These are phyloP conservation scores for Xylariaceae sp. DNA, from an alignment of 2,329 filamentous ascomycete genomes.

Conservation along the genomic window DNA sequence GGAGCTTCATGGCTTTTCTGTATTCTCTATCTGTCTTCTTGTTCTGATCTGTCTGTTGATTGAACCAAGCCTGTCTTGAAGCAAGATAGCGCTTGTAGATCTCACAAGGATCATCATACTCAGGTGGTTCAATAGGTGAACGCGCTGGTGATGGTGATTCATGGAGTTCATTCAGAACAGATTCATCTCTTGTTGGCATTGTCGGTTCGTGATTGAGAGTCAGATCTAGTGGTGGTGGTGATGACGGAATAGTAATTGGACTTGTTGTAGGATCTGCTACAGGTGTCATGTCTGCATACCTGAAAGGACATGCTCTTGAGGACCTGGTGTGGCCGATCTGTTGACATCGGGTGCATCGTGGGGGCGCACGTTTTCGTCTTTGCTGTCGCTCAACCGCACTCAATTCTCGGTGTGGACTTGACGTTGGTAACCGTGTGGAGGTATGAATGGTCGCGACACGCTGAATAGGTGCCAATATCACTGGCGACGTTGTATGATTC, in stretches of 20 bases:
- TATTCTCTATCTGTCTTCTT: neutral
- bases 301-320: neutral
- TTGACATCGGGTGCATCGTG: neutral
- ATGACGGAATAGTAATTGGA: no score
- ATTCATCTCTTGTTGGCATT: no score
- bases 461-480: no score
- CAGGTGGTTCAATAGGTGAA: no score
- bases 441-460: no score
- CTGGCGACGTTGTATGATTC: neutral
- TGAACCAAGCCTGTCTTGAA: neutral
- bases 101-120: neutral
- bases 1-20: neutral
- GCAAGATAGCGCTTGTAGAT: neutral
- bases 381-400: neutral
- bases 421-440: neutral
- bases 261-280: no score
- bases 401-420: neutral
- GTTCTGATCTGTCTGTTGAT: neutral
- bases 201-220: no score
- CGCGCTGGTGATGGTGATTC: no score
- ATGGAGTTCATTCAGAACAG: no score
- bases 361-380: neutral
- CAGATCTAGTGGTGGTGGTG: no score
- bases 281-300: no score
- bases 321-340: neutral